These are phyloP conservation scores for Auricularia cornea DNA, from an alignment of 768 basidiomycete genomes.

Conservation along the genomic window DNA sequence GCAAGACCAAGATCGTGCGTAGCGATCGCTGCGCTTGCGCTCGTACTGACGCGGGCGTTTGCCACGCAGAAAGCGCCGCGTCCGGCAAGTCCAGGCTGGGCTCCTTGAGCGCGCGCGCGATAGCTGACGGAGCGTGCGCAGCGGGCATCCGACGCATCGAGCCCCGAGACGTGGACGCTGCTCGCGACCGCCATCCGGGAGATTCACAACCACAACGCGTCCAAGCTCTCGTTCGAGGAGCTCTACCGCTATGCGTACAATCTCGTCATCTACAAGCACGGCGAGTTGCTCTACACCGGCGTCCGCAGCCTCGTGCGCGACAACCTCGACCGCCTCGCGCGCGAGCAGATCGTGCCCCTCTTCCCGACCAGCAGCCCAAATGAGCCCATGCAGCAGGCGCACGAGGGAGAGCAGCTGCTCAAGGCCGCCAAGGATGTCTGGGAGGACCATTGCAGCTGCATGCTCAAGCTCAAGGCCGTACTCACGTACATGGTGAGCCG, in stretches of 20 bases:
- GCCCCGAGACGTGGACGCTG: conserved; percentile 75
- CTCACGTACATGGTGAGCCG: conserved; percentile 88
- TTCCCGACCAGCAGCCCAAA: conserved; percentile 66
- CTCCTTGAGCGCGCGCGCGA: background rate
- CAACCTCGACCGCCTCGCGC: conserved; percentile 75
- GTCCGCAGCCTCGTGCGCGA: conserved; percentile 69
- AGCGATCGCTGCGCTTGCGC: background rate
- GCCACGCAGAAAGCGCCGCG: conserved; percentile 13
- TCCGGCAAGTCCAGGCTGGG: conserved; percentile 5
- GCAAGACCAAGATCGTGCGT: conserved; percentile 10
- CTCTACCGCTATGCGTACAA: conserved; percentile 92
- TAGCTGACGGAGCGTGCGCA: conserved; percentile 18
- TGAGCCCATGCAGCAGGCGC: conserved; percentile 66
- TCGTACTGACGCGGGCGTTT: background rate
- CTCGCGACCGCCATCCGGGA: conserved; percentile 81
- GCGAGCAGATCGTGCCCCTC: conserved; percentile 64
- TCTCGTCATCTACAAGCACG: conserved; percentile 82
- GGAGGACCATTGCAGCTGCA: conserved; percentile 87
- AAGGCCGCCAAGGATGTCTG: conserved; percentile 79
- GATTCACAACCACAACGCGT: conserved; percentile 91
- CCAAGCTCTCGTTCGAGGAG: conserved; percentile 84
- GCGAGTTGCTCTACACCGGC: conserved; percentile 80
- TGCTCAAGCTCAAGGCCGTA: conserved; percentile 82
- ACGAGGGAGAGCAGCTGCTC: conserved; percentile 78
- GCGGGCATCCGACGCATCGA: conserved; percentile 69